Conservation (phyloP, 108 stramenopile species). For the Cyclotella sp. region DNA sequence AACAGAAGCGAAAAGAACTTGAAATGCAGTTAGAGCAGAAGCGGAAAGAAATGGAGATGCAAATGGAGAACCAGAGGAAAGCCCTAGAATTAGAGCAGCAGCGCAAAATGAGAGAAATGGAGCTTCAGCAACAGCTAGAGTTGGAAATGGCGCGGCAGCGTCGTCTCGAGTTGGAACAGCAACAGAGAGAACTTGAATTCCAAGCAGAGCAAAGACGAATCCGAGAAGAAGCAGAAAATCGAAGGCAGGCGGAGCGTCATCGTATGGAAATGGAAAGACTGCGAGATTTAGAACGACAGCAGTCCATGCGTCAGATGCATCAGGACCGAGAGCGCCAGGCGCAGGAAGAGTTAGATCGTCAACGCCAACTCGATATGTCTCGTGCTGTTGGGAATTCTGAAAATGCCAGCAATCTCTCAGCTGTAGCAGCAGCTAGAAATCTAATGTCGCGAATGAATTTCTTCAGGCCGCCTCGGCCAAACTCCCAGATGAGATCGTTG, state of each 20-base stretch:
- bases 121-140: conserved; percentile 39
- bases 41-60: conserved; percentile 18
- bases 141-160: conserved; percentile 38
- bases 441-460: conserved; percentile 4
- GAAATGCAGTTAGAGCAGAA: conserved; percentile 9
- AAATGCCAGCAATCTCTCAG: neutral
- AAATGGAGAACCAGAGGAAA: conserved; percentile 13
- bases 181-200: conserved; percentile 49
- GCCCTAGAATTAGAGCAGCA: conserved; percentile 16
- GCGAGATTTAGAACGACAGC: conserved; percentile 26
- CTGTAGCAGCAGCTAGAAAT: conserved; percentile 17
- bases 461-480: neutral
- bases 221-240: conserved; percentile 28
- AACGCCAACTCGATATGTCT: conserved; percentile 7
- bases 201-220: conserved; percentile 15
- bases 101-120: conserved; percentile 14
- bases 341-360: conserved; percentile 27
- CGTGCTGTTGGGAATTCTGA: conserved; percentile 14
- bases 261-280: conserved; percentile 33
- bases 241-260: conserved; percentile 26
- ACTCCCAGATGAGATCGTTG: conserved; percentile 17
- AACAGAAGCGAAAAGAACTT: conserved; percentile 12
- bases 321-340: conserved; percentile 29
- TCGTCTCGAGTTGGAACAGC: conserved; percentile 35
- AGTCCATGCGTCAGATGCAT: conserved; percentile 14